These are phyloP conservation scores for Fusarium mangiferae DNA, from an alignment of 2,329 filamentous ascomycete species.

Conservation along the genomic window DNA sequence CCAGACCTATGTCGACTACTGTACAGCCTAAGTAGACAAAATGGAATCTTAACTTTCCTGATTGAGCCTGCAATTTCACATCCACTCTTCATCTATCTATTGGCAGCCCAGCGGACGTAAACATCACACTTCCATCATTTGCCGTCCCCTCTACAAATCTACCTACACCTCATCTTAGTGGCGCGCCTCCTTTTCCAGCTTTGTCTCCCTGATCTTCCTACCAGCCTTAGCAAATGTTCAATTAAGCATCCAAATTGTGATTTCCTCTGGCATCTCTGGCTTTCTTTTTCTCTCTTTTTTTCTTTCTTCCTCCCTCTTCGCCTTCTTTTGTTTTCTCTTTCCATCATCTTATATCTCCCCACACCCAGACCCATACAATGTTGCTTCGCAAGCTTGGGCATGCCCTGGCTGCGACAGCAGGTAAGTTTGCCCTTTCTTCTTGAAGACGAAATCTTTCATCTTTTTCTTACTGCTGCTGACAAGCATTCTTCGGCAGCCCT, in stretches of 20 bases:
- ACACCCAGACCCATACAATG: slow-evolving; percentile 40
- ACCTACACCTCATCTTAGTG: slow-evolving; percentile 18
- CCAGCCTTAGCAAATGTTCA: slow-evolving; percentile 1
- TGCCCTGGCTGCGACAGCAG: slow-evolving; percentile 43
- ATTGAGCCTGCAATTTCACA: slow-evolving; percentile 24
- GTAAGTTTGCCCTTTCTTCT: slow-evolving; percentile 27
- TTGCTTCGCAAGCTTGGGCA: slow-evolving; percentile 46
- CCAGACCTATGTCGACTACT: background rate
- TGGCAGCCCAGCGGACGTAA: background rate
- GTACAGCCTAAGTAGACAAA: slow-evolving; percentile 1
- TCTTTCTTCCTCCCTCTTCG: background rate
- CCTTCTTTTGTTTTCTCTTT: background rate
- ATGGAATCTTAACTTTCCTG: slow-evolving; percentile 16
- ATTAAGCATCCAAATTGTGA: slow-evolving; percentile 8
- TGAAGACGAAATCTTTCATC: background rate
- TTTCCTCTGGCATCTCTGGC: background rate
- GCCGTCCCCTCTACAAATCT: slow-evolving; percentile 4
- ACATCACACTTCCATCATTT: slow-evolving; percentile 22
- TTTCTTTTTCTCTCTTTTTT: background rate
- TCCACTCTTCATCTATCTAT: background rate
- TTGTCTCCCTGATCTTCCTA: slow-evolving; percentile 36
- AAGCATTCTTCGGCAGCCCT: slow-evolving; percentile 32
- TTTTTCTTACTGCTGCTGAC: background rate
- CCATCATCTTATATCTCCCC: slow-evolving; percentile 4
- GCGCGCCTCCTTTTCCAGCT: slow-evolving; percentile 40